phyloP scores from a whole-genome alignment of 805 yeast species.

The Wickerhamiella galacta region DNA sequence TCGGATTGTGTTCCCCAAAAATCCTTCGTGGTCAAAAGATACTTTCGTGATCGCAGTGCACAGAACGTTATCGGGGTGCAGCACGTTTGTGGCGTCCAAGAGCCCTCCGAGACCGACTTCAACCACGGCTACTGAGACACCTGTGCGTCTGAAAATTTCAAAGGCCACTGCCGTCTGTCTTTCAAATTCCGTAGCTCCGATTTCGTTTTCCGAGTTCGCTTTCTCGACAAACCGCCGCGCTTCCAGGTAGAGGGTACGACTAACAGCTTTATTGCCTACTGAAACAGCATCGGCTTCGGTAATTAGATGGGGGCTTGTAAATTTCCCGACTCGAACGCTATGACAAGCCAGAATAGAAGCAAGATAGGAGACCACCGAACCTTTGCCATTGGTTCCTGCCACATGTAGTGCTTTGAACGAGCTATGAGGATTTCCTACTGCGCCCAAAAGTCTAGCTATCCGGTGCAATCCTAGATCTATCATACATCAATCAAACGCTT shows the following conservation, averaged over 20 bases:
- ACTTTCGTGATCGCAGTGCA: constrained; percentile 69
- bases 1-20: constrained; percentile 49
- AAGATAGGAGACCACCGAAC: constrained; percentile 75
- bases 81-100: constrained; percentile 74
- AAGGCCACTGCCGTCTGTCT: constrained; percentile 72
- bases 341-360: constrained; percentile 41
- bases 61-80: constrained; percentile 27
- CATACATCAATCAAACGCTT: constrained; percentile 10
- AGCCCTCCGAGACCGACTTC: constrained; percentile 94
- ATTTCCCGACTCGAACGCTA: constrained; percentile 46
- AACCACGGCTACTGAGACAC: constrained; percentile 61
- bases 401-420: constrained; percentile 60
- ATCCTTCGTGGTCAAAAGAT: constrained; percentile 67
- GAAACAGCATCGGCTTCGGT: constrained; percentile 60
- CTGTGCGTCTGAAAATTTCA: constrained; percentile 42
- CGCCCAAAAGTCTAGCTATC: constrained; percentile 28
- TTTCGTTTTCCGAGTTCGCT: constrained; percentile 24
- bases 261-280: constrained; percentile 43
- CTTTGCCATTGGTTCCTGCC: constrained; percentile 96
- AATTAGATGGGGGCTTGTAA: constrained; percentile 77
- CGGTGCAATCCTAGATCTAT: constrained; percentile 46
- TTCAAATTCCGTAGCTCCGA: constrained; percentile 82
- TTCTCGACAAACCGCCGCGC: constrained; percentile 29
- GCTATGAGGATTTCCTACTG: constrained; percentile 54
- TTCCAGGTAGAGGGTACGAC: constrained; percentile 27